phyloP scores from a whole-genome alignment of 345 rosid species.

The Capsella bursapastoris region DNA sequence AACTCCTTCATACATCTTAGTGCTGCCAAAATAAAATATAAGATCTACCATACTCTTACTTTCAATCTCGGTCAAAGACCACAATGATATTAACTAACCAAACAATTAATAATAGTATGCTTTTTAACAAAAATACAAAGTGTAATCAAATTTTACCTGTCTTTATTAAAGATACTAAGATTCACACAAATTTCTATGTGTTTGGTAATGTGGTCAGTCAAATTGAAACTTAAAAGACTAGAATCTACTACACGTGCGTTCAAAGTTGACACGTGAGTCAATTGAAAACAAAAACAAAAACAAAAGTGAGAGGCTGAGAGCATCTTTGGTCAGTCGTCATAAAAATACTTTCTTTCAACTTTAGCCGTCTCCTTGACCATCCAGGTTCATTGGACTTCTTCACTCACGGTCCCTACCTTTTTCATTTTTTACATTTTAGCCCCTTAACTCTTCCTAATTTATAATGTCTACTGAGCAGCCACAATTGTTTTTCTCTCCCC shows the following conservation, averaged over 20 bases:
- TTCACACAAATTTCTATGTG: slow-evolving; percentile 1
- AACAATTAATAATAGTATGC: too few species aligned
- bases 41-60: too few species aligned
- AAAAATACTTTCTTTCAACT: slow-evolving; percentile 29
- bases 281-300: background rate
- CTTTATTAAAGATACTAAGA: background rate
- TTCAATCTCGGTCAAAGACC: too few species aligned
- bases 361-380: slow-evolving; percentile 48
- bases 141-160: background rate
- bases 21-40: too few species aligned
- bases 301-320: slow-evolving; percentile 34
- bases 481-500: background rate
- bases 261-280: slow-evolving; percentile 38
- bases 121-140: background rate
- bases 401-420: slow-evolving; percentile 3
- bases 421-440: background rate
- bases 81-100: too few species aligned
- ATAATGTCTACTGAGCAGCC: background rate
- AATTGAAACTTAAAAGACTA: slow-evolving; percentile 14
- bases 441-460: slow-evolving; percentile 20
- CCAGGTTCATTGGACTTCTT: slow-evolving; percentile 46
- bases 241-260: slow-evolving; percentile 39
- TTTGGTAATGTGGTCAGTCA: slow-evolving; percentile 14
- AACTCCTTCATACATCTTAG: too few species aligned
- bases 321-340: slow-evolving; percentile 27